Evolutionary conservation across 208 protist genomes (phyloP), one percentile per base, ranked within the genome.

Genomic region (Leishmania guyanensis): DNA sequence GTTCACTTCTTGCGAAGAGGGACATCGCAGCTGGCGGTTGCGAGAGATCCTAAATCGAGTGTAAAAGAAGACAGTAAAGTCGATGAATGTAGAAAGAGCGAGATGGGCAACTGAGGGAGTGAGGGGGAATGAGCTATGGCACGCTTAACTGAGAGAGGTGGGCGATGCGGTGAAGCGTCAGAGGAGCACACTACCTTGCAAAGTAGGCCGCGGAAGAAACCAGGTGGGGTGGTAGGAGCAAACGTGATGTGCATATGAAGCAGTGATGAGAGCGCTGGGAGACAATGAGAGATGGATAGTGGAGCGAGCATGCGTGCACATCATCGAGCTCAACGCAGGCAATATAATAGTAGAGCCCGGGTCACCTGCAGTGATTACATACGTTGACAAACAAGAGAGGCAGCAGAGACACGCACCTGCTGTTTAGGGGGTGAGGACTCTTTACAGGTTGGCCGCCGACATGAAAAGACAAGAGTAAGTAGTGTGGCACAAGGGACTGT

Each of bases 1-100:
- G 60, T 75, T 75, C 84, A 39, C 77, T 76, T 53, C 68, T 64
- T 81, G 70, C 77, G 82, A 5, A 79, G 85, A 48, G 81, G 77
- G 84, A 20, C 72, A 66, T 80, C 46, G 68, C 46, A 51, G 69
- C 39, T 68, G 16, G 66, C 4, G 66, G 39, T 50, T n/a, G 3
- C 33, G 22, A 26, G 66, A 50, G 16, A 16, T 39, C 39, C 51
- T 46, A 68, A 65, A 53, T 43, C 60, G 71, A 17, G 46, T 36
- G 60, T 56, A 69, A 9, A 71, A 36, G 33, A 17, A 33, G 50
- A 48, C 36, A 16, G 2, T n/a, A 66, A 29, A 39, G 48, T 22
- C 26, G 20, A 33, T 29, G 10, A 10, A n/a, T 53, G 46, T 48
- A 9, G 46, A 54, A 46, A 53, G 12, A 48, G 22, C 9, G 6